Evolutionary conservation across 228 moss, liverwort and hornwort species (phyloP), one percentile per base, ranked within the genome.

Genomic region (Sphagnum fallax): DNA sequence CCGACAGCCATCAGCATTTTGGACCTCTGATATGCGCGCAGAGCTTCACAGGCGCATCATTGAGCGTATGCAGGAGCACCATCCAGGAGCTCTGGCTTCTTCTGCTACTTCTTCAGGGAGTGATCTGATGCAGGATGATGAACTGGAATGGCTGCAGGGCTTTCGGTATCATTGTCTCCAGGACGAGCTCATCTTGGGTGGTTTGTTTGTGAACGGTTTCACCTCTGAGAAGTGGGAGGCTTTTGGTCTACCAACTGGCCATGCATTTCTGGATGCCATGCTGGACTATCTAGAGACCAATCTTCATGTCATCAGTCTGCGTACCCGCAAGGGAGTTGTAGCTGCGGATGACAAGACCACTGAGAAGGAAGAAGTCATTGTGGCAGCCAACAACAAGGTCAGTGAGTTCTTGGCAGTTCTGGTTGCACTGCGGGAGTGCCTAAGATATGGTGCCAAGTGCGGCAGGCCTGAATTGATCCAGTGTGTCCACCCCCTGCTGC

Each of bases 201-300:
- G 90, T 76, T 72, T 98, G 16, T 98, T 83, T 69, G 81, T 93
- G 5, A 93, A 87, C 76, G 84, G 87, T 65, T 87, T 98, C 62
- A 93, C 93, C 47, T 73, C 78, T 76, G 93, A 93, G 67, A 90
- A 85, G 69, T 98, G 93, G 97, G 88, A 93, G 65, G 84, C 78
- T 15, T 98, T 93, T 60, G 91, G 81, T 67, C 78, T 98, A 53
- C 97, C 93, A 62, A 64, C 83, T 52, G 97, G 91, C 61, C 83
- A 90, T 69, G 85, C 59, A 18, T 98, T 90, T 83, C 68, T 93
- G 65, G 88, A 90, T 76, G 85, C 78, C 65, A 69, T 91, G 12
- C 71, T 88, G 58, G 88, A 79, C 47, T 93, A 98, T 69, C 74
- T 98, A 51, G 85, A 88, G 78, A 71, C 71, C 62, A 83, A 89